phyloP scores from a whole-genome alignment of 768 basidiomycete species.

The Tubosaeta sp. region DNA sequence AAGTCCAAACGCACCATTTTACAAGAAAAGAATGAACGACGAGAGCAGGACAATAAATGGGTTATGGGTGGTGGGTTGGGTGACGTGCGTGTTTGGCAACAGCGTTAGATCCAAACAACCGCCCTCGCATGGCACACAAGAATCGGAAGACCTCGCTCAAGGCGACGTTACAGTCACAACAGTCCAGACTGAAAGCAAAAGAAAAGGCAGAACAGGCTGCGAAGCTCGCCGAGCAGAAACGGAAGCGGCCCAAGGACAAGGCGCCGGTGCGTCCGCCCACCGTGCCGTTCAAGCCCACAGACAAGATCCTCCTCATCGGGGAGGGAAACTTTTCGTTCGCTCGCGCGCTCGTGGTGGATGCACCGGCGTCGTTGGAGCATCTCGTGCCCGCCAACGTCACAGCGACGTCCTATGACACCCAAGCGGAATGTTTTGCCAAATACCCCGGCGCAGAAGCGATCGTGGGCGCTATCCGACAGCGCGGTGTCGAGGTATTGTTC shows the following conservation, averaged over 20 bases:
- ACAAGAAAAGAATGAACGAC: constrained; percentile 27
- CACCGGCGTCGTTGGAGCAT: constrained; percentile 42
- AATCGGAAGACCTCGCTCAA: constrained; percentile 55
- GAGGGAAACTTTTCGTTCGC: constrained; percentile 97
- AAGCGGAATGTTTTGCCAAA: constrained; percentile 72
- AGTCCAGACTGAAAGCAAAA: constrained; percentile 59
- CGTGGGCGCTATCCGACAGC: constrained; percentile 48
- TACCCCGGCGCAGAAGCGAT: constrained; percentile 70
- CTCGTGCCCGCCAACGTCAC: constrained; percentile 66
- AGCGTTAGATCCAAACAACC: constrained; percentile 30
- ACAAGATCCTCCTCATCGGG: constrained; percentile 75
- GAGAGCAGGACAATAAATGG: constrained; percentile 2
- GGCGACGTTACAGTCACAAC: constrained; percentile 64
- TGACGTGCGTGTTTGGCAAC: constrained; percentile 24
- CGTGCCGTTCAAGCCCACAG: constrained; percentile 60
- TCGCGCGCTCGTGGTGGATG: constrained; percentile 56
- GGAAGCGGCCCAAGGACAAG: constrained; percentile 32
- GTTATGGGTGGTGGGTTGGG: not conserved
- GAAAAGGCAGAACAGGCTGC: constrained; percentile 55
- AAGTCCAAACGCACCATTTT: constrained; percentile 31
- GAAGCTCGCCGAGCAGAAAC: constrained; percentile 37
- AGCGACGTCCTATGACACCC: constrained; percentile 82
- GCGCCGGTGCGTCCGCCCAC: constrained; percentile 38
- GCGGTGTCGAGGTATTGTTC: constrained; percentile 72
- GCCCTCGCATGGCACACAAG: constrained; percentile 35